Evolutionary conservation across 129 eudicot genomes (phyloP), one percentile per base, ranked within the genome.

Genomic region (Arctium minus): DNA sequence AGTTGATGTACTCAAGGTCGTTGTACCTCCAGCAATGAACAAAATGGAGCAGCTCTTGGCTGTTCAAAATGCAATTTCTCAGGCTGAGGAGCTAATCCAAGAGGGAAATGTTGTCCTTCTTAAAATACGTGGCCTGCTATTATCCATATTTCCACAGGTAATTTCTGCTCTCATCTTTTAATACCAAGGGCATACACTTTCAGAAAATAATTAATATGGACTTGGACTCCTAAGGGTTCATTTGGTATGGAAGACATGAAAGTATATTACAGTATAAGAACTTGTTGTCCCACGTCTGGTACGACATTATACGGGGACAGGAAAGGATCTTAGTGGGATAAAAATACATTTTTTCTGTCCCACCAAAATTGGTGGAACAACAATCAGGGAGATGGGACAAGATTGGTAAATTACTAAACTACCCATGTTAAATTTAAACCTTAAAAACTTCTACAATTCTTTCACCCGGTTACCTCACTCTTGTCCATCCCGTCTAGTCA

Each of bases 1-100:
- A 8, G 72, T 87, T 68, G 89, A 75, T 74, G 97, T 85, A 79
- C 92, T 95, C 31, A 95, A 90, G 86, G 93, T 95, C 37, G 39
- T 78, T n/a, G 94, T 92, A 32, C 98, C 98, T 7, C 98, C 97
- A 11, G 48, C 93, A 77, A 95, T 88, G 97, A 95, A 84, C 87
- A 88, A 93, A 6, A 87, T 95, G 98, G 98, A 95, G 85, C 98
- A 95, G 83, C 97, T 95, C 71, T 86, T 93, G 88, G 98, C 98
- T 73, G 97, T 95, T 80, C 98, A 95, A 72, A 95, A 88, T 84
- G 97, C 93, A 69, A 88, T 95, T 80, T 92, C 98, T 72, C 94
- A 89, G 83, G 96, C 92, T 48, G 98, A 95, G 85, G 97, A 91
- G 90, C 60, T 91, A 13, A 73, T 95, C 82, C 97, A 95, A 86